Evolutionary conservation across 2,329 filamentous ascomycete genomes (phyloP).

Genomic region (Acrocalymma vagum): DNA sequence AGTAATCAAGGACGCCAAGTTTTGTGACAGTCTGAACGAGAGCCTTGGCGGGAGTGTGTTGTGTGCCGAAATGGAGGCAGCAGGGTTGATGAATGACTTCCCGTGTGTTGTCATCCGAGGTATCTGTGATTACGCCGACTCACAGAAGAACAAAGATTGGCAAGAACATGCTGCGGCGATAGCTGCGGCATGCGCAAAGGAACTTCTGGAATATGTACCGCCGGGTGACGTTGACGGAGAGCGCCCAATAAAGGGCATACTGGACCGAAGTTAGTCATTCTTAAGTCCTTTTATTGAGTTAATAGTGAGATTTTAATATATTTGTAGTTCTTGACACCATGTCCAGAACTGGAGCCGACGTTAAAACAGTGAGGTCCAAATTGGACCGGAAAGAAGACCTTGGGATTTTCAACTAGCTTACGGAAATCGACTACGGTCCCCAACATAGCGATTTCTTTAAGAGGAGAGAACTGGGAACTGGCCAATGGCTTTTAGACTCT

Average conservation of each 20-base stretch:
- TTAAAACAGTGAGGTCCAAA: too few relatives aligned
- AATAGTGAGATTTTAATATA: not conserved
- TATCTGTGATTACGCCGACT: slow-evolving; percentile 12
- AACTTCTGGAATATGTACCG: slow-evolving; percentile 2
- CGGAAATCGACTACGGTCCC: too few relatives aligned
- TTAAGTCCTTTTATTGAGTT: not conserved
- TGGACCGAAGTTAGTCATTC: slow-evolving; percentile 5
- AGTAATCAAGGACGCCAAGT: not conserved
- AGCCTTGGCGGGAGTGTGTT: not conserved
- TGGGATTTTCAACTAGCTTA: too few relatives aligned
- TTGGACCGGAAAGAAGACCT: not conserved
- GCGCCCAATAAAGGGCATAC: slow-evolving; percentile 4
- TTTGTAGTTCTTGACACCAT: slow-evolving; percentile 1
- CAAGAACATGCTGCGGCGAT: slow-evolving; percentile 4
- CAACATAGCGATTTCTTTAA: too few relatives aligned
- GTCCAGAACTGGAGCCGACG: not conserved
- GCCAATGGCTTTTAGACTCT: too few relatives aligned
- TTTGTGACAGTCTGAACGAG: not conserved
- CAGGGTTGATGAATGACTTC: slow-evolving; percentile 7
- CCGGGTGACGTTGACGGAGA: slow-evolving; percentile 6
- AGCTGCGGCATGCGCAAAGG: slow-evolving; percentile 9
- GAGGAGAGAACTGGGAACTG: too few relatives aligned
- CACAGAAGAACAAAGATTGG: slow-evolving; percentile 9
- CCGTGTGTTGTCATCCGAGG: slow-evolving; percentile 9
- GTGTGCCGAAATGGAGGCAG: slow-evolving; percentile 5